Conservation (phyloP, 139 green algal genomes). For the Volvox africanus region DNA sequence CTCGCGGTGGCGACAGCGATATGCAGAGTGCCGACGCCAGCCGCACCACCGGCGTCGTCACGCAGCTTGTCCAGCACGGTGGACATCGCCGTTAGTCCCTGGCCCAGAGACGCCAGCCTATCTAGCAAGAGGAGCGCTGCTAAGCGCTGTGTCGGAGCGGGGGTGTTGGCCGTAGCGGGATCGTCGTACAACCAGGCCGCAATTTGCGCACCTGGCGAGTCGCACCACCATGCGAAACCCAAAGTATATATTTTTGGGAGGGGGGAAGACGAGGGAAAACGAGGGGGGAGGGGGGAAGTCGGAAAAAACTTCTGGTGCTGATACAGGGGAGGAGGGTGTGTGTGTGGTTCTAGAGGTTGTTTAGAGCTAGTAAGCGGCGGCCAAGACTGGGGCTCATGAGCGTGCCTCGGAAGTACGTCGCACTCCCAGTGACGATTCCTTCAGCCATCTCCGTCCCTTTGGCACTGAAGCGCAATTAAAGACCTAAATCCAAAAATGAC, state of each 20-base stretch:
- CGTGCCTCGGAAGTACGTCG: too few species aligned
- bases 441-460: neutral
- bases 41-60: conserved; percentile 1
- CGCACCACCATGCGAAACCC: neutral
- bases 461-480: too few species aligned
- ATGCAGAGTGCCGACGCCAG: conserved; percentile 24
- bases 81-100: conserved; percentile 3
- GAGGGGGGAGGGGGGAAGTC: too few species aligned
- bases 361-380: too few species aligned
- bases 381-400: too few species aligned
- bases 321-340: too few species aligned
- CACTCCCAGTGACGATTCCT: too few species aligned
- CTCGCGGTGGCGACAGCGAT: neutral
- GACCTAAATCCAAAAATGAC: too few species aligned
- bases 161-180: conserved; percentile 44
- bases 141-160: conserved; percentile 13
- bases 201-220: conserved; percentile 39
- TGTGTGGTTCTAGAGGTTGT: too few species aligned
- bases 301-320: too few species aligned
- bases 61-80: neutral
- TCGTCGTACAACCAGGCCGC: conserved; percentile 65
- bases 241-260: too few species aligned
- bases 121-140: conserved; percentile 49
- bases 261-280: too few species aligned
- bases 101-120: neutral